Conservation (phyloP, 2,329 filamentous ascomycete genomes). For the Boeremia exigua region DNA sequence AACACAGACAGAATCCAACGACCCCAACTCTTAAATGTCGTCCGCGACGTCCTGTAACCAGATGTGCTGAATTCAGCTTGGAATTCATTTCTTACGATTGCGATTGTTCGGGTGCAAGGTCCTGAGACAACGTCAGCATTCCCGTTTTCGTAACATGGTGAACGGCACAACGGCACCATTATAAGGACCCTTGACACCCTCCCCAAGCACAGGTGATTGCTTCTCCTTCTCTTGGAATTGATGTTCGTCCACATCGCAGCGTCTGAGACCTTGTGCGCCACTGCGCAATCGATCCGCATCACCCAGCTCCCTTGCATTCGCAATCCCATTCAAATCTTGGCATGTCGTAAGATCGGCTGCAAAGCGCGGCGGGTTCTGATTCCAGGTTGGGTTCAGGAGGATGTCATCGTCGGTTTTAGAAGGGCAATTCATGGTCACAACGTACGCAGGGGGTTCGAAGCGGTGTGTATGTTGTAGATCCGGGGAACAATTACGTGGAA, state of each 20-base stretch:
- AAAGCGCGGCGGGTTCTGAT: slow-evolving; percentile 39
- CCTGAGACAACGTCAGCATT: slow-evolving; percentile 25
- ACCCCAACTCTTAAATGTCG: slow-evolving; percentile 22
- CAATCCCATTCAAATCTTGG: slow-evolving; percentile 40
- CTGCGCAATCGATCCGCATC: slow-evolving; percentile 29
- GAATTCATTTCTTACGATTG: slow-evolving; percentile 24
- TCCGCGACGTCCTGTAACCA: background rate
- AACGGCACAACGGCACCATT: slow-evolving; percentile 21
- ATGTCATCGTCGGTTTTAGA: slow-evolving; percentile 36
- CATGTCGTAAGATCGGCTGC: slow-evolving; percentile 42
- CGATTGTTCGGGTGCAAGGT: slow-evolving; percentile 39
- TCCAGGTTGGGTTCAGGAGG: slow-evolving; percentile 37
- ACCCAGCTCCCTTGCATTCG: slow-evolving; percentile 38
- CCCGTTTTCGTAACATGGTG: slow-evolving; percentile 1
- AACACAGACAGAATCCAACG: slow-evolving; percentile 36
- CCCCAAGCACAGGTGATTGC: slow-evolving; percentile 15
- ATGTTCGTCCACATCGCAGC: slow-evolving; percentile 21
- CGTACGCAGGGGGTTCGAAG: background rate
- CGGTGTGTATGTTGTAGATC: background rate
- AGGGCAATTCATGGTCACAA: slow-evolving; percentile 39
- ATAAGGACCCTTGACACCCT: slow-evolving; percentile 36
- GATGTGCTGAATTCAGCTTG: slow-evolving; percentile 21
- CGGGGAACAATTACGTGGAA: slow-evolving; percentile 25
- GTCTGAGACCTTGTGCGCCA: slow-evolving; percentile 19
- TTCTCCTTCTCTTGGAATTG: slow-evolving; percentile 29